A percentile compares a stretch with the other conserved stretches of the same genome.
These are phyloP conservation scores for Letharia columbiana DNA, from an alignment of 495 filamentous ascomycete genomes.

Conservation along the genomic window DNA sequence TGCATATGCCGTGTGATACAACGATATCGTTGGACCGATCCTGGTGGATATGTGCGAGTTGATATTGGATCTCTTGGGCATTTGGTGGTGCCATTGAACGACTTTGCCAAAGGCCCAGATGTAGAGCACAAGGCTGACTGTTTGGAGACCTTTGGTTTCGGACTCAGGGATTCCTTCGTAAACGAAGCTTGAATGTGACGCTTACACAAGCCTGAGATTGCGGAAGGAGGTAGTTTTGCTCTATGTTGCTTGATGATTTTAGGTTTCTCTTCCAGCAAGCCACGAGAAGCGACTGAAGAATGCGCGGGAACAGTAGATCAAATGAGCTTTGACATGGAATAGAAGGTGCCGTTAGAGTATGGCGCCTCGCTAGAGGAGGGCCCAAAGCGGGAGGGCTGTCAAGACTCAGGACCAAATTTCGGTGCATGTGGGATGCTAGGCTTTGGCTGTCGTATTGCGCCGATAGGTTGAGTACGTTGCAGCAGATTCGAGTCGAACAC, in stretches of 20 bases:
- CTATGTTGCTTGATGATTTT: neutral
- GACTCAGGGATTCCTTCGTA: neutral
- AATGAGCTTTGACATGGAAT: neutral
- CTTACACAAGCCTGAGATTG: neutral
- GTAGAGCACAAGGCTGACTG: neutral
- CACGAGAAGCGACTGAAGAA: neutral
- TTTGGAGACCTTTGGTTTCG: neutral
- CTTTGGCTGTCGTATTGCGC: neutral
- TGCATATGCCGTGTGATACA: constrained; percentile 33
- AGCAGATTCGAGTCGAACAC: neutral
- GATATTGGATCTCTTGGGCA: constrained; percentile 10
- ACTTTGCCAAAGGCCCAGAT: neutral
- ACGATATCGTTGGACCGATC: constrained; percentile 33
- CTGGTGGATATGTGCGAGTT: constrained; percentile 13
- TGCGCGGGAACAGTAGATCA: neutral
- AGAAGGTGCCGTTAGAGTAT: neutral
- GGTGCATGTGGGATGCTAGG: neutral
- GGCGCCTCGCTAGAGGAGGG: neutral
- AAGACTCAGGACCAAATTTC: neutral
- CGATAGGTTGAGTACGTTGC: neutral
- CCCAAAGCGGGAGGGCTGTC: neutral
- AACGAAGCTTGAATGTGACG: neutral
- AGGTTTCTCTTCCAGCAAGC: neutral
- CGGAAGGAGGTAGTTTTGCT: neutral
- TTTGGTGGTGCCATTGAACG: neutral